Evolutionary conservation across 129 eudicot species (phyloP).

Genomic region (carrot (Daucus carota)): DNA sequence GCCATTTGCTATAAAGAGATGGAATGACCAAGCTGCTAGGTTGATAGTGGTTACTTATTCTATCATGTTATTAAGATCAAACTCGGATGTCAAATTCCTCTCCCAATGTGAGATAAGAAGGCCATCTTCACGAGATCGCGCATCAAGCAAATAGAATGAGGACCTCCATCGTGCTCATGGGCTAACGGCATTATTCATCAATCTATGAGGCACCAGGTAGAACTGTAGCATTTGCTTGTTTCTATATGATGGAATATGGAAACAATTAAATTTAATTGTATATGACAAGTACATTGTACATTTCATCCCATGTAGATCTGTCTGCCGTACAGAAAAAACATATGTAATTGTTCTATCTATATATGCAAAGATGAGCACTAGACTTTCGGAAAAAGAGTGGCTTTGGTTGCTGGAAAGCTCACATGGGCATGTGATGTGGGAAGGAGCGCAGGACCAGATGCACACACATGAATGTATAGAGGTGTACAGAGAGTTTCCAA

Average conservation of each 20-base stretch:
- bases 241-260: not conserved
- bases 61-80: not conserved
- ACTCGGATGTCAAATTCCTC: constrained; percentile 10
- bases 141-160: not conserved
- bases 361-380: not conserved
- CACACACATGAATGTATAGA: not conserved
- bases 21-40: constrained; percentile 3
- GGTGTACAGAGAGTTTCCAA: constrained; percentile 17
- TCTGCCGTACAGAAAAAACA: not conserved
- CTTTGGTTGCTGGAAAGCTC: constrained; percentile 24
- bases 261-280: not conserved
- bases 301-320: constrained; percentile 3
- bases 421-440: constrained; percentile 48
- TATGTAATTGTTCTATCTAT: constrained; percentile 3
- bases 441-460: constrained; percentile 31
- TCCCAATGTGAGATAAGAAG: not conserved
- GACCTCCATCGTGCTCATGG: not conserved
- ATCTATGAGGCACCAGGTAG: not conserved
- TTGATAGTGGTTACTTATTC: not conserved
- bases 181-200: not conserved
- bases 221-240: not conserved
- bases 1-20: not conserved
- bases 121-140: not conserved
- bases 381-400: not conserved
- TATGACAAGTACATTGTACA: not conserved